Evolutionary conservation across 1,284 basidiomycete species (phyloP).

Genomic region (Leccinum subrobustum): DNA sequence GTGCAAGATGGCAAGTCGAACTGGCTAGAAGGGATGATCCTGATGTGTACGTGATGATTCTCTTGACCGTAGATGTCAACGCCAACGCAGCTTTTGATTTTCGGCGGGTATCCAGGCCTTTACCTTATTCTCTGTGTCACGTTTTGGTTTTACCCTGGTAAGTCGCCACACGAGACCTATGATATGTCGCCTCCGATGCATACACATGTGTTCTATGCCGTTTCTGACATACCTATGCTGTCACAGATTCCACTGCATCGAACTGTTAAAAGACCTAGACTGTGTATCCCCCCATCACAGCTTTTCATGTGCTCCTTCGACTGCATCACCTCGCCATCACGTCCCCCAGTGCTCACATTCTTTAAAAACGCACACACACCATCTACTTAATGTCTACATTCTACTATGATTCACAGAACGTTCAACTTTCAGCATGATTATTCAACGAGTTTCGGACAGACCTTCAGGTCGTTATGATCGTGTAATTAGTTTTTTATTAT

Average conservation of each 20-base stretch:
- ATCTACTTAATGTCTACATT: neutral
- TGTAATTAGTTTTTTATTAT: neutral
- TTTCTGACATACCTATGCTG: constrained; percentile 8
- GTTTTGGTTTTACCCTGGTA: constrained; percentile 48
- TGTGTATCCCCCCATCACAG: neutral
- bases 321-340: neutral
- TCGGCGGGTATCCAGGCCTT: constrained; percentile 35
- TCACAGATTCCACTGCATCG: constrained; percentile 5
- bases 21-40: constrained; percentile 75
- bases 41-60: constrained; percentile 50
- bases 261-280: constrained; percentile 5
- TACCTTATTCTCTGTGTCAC: constrained; percentile 37
- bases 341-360: neutral
- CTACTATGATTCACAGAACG: neutral
- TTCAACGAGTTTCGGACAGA: neutral
- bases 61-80: neutral
- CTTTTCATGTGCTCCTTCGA: neutral
- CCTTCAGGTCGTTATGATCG: neutral
- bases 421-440: neutral
- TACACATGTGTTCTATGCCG: neutral
- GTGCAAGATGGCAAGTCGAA: constrained; percentile 84
- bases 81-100: neutral
- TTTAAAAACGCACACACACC: neutral
- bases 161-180: constrained; percentile 28
- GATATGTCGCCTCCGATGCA: neutral